Evolutionary conservation across 2,329 filamentous ascomycete genomes (phyloP), one percentile per base, ranked within the genome.

Genomic region (Atkinsonella texensis): DNA sequence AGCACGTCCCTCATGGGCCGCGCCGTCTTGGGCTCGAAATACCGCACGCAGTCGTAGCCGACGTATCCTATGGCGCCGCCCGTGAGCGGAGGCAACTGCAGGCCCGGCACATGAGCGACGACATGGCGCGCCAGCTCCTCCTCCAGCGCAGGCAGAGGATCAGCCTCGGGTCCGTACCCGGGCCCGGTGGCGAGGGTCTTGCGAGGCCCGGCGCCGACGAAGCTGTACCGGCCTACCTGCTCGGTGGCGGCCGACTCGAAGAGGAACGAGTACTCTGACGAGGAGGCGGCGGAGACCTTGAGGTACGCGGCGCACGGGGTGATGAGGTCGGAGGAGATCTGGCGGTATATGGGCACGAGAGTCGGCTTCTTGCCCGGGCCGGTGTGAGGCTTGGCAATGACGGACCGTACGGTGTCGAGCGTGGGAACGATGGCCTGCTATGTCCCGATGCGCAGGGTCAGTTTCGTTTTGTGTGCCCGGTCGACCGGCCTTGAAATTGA

Each of bases 11-110:
- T 85, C 74, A 96, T 81, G 2, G 88, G 81, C 48, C 89, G 80
- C 28, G 83, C 84, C n/a, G 93, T 97, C 76, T 90, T 94, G 55
- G 93, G 93, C 74, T 98, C 93, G 60, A 98, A 98, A 70, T 97
- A 97, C 63, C 85, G 84, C 61, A 98, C 88, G 68, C 93, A 98
- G 66, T 98, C 93, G 65, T 98, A 98, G 50, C 90, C 90, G 6
- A 97, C 89, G 67, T 97, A 98, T 54, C 93, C 93, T 61, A 98
- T 89, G 12, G 90, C 93, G 48, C 93, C 93, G 41, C 90, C 93
- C 0, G 87, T 88, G 70, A 98, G 74, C 28, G 88, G 87, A 49
- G 93, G 93, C 39, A 98, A 76, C 60, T 79, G 80, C 62, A 97
- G 72, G 1, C 84, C 87, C 0, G 93, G 90, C 3, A 98, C 81